Percentiles rank a stretch among this genome's conserved stretches.
These are phyloP conservation scores for Xylaria sp. DNA, from an alignment of 2,329 filamentous ascomycete genomes.

Conservation along the genomic window DNA sequence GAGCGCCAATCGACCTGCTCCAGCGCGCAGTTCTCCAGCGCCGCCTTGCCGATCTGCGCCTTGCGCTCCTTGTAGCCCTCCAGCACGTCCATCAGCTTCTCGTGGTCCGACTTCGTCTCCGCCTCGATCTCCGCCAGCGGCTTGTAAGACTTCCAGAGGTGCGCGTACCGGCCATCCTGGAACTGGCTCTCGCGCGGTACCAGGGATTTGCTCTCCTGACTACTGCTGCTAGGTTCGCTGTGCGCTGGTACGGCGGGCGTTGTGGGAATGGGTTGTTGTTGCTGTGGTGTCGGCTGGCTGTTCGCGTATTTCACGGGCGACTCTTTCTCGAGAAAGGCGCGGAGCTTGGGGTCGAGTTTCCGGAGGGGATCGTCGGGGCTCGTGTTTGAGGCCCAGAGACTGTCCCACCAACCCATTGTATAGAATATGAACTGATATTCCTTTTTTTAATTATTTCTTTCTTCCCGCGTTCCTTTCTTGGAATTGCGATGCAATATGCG, in stretches of 20 bases:
- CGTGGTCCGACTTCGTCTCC: constrained; percentile 66
- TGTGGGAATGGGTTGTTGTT: not conserved
- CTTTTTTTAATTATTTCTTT: not conserved
- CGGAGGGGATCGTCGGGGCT: constrained; percentile 58
- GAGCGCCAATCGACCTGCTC: constrained; percentile 78
- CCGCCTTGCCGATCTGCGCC: constrained; percentile 69
- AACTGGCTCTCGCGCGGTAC: constrained; percentile 50
- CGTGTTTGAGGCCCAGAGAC: constrained; percentile 45
- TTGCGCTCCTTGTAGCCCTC: constrained; percentile 81
- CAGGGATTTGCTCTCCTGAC: constrained; percentile 10
- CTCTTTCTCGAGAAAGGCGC: constrained; percentile 79
- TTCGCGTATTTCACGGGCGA: constrained; percentile 63
- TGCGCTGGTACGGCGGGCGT: not conserved
- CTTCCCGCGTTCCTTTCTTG: not conserved
- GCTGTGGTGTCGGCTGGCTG: not conserved
- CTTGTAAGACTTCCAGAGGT: constrained; percentile 89
- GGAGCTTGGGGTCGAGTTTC: constrained; percentile 75
- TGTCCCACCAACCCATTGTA: constrained; percentile 54
- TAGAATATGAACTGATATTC: not conserved
- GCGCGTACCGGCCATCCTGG: constrained; percentile 62
- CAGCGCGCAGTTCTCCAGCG: constrained; percentile 87
- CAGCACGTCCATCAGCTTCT: constrained; percentile 73
- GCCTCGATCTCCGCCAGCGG: constrained; percentile 65
- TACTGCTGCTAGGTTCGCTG: constrained; percentile 7
- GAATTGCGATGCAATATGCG: not conserved